phyloP scores from a whole-genome alignment of 208 protist genomes.

The Vickermania ingenoplastis region DNA sequence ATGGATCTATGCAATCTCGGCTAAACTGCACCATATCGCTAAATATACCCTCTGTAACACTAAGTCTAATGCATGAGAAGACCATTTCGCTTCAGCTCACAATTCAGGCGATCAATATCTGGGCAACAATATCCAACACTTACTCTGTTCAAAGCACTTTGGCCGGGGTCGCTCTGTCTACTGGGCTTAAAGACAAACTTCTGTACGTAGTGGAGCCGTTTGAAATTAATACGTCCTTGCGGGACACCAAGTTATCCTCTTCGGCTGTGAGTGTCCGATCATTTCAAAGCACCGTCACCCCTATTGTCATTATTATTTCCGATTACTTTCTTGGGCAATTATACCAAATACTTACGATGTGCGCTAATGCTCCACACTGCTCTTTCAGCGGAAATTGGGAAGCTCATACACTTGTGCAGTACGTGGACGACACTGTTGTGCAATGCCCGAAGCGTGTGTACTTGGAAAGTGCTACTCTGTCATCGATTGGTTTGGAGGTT shows the following conservation, averaged over 20 bases:
- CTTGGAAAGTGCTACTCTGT: neutral
- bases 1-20: neutral
- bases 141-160: neutral
- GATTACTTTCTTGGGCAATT: conserved; percentile 1
- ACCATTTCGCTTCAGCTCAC: neutral
- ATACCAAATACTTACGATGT: neutral
- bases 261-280: neutral
- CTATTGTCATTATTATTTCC: conserved; percentile 1
- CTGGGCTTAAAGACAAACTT: neutral
- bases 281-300: neutral
- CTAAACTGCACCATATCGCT: neutral
- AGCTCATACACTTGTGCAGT: neutral
- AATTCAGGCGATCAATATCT: neutral
- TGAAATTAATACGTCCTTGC: neutral
- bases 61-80: neutral
- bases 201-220: neutral
- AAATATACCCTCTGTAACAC: neutral
- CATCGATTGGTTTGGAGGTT: neutral
- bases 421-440: neutral
- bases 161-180: neutral
- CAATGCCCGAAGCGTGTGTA: neutral
- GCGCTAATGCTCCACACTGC: neutral
- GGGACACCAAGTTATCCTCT: neutral
- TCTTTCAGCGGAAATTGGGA: neutral
- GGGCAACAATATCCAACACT: neutral